A percentile compares a stretch with the other conserved stretches of the same genome.
Evolutionary conservation across 2,329 filamentous ascomycete species (phyloP).

Genomic region (Fusarium temperatum): DNA sequence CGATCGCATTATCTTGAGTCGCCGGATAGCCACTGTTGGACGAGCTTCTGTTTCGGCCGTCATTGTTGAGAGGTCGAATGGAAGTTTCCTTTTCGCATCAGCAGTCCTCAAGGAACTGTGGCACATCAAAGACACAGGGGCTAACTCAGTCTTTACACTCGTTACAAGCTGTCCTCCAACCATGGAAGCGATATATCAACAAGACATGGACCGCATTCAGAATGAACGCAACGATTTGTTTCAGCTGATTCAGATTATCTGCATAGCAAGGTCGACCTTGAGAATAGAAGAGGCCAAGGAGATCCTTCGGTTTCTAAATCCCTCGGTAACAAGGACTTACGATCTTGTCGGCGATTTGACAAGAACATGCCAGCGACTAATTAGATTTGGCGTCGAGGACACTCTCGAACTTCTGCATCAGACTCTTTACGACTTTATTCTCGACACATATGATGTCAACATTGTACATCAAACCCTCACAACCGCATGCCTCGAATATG

Average conservation of each 20-base stretch:
- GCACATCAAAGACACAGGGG: constrained; percentile 32
- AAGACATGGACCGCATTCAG: constrained; percentile 33
- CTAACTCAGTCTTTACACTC: constrained; percentile 32
- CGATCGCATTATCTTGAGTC: constrained; percentile 27
- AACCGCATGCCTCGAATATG: constrained; percentile 19
- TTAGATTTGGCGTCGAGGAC: constrained; percentile 23
- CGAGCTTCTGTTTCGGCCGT: constrained; percentile 26
- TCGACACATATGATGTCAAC: constrained; percentile 25
- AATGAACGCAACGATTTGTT: constrained; percentile 28
- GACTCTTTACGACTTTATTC: constrained; percentile 35
- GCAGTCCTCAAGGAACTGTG: constrained; percentile 35
- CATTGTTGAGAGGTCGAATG: constrained; percentile 34
- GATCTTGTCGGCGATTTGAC: constrained; percentile 27
- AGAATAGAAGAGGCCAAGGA: constrained; percentile 23
- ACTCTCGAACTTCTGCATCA: constrained; percentile 35
- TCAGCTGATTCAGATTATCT: constrained; percentile 25
- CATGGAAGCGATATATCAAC: constrained; percentile 37
- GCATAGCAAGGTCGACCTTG: constrained; percentile 17
- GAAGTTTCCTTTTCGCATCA: constrained; percentile 32
- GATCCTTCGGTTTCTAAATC: constrained; percentile 27
- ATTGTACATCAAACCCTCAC: constrained; percentile 21
- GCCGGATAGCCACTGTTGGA: constrained; percentile 27
- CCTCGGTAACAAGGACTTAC: constrained; percentile 25
- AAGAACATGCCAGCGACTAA: constrained; percentile 25
- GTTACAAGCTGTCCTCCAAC: constrained; percentile 31